Evolutionary conservation across 768 basidiomycete species (phyloP).

Genomic region (Phanerodontia chrysosporium): DNA sequence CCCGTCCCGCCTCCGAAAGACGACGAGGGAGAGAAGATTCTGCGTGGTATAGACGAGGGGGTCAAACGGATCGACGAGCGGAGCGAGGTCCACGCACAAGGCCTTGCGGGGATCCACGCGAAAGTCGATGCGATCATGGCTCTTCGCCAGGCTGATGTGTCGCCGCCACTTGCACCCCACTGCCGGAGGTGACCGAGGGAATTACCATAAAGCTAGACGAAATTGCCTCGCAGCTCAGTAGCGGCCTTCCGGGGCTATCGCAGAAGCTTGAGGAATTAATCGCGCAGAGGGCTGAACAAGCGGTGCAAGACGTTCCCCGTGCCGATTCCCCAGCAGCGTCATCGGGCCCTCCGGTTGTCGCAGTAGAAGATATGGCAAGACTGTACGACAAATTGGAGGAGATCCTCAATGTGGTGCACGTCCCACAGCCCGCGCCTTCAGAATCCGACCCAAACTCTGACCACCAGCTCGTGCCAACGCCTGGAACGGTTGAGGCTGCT

Average conservation of each 20-base stretch:
- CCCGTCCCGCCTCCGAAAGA: not conserved
- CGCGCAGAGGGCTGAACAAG: not conserved
- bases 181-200: slow-evolving; percentile 9
- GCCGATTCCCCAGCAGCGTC: not conserved
- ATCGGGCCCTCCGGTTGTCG: not conserved
- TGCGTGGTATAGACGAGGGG: slow-evolving; percentile 14
- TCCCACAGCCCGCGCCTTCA: too few relatives aligned
- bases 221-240: slow-evolving; percentile 35
- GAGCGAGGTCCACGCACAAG: slow-evolving; percentile 10
- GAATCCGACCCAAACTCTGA: too few relatives aligned
- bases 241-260: slow-evolving; percentile 18
- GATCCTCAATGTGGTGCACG: slow-evolving; percentile 24
- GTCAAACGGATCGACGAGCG: slow-evolving; percentile 12
- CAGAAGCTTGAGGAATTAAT: slow-evolving; percentile 18
- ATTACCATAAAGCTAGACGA: slow-evolving; percentile 35
- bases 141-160: not conserved
- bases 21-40: not conserved
- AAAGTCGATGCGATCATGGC: slow-evolving; percentile 21
- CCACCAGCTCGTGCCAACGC: too few relatives aligned
- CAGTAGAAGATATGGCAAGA: slow-evolving; percentile 22
- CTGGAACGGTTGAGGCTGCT: too few relatives aligned
- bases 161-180: not conserved
- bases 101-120: slow-evolving; percentile 18
- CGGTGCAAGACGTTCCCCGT: not conserved
- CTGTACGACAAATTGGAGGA: slow-evolving; percentile 36